Percentiles rank a stretch among this genome's conserved stretches.
Evolutionary conservation across 495 filamentous ascomycete species (phyloP).

Genomic region (Daldinia concentrica): DNA sequence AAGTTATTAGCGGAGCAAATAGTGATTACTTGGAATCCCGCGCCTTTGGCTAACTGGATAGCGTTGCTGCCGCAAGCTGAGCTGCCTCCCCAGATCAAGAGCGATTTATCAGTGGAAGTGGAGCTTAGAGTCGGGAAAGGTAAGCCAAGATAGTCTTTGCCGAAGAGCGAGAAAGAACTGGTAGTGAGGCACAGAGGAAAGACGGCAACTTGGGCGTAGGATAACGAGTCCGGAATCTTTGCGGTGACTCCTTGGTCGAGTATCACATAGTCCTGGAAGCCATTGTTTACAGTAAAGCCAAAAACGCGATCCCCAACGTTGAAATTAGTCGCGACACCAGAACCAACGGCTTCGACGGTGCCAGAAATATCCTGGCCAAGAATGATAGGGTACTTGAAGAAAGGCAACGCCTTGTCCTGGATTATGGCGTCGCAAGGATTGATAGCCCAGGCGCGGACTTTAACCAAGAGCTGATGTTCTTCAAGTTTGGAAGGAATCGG

Average conservation of each 20-base stretch:
- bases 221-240: conserved; percentile 19
- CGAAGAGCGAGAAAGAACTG: conserved; percentile 19
- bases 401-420: conserved; percentile 17
- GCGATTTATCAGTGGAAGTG: not conserved
- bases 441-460: conserved; percentile 13
- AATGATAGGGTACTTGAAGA: conserved; percentile 28
- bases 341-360: conserved; percentile 20
- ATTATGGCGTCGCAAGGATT: conserved; percentile 27
- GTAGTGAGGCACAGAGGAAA: conserved; percentile 24
- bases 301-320: conserved; percentile 25
- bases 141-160: conserved; percentile 13
- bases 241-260: conserved; percentile 20
- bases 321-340: conserved; percentile 12
- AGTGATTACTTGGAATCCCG: not conserved
- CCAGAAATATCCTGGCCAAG: conserved; percentile 26
- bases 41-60: not conserved
- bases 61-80: not conserved
- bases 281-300: conserved; percentile 26
- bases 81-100: not conserved
- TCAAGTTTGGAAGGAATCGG: not conserved
- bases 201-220: conserved; percentile 16
- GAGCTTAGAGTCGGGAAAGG: conserved; percentile 8
- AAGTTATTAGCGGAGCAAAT: conserved; percentile 58
- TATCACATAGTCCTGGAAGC: conserved; percentile 25
- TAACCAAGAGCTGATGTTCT: conserved; percentile 6